A percentile compares a stretch with the other conserved stretches of the same genome.
Conservation (phyloP, 495 filamentous ascomycete genomes). For the Aspergillus egyptiacus region DNA sequence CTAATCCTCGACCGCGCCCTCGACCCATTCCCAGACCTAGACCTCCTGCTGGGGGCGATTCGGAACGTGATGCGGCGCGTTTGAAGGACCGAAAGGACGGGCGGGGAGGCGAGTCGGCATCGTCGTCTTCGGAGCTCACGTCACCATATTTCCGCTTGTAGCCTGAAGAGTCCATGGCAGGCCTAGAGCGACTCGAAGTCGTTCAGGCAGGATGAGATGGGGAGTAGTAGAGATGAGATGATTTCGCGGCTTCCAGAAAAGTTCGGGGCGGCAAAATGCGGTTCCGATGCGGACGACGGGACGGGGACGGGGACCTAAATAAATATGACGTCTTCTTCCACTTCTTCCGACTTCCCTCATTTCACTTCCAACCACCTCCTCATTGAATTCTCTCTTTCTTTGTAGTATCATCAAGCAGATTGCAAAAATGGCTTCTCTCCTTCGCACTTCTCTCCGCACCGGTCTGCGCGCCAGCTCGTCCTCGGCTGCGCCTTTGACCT, state of each 20-base stretch:
- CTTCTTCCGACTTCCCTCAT: conserved; percentile 10
- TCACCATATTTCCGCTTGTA: conserved; percentile 41
- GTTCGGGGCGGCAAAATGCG: conserved; percentile 19
- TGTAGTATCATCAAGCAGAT: conserved; percentile 5
- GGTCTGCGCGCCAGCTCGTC: conserved; percentile 41
- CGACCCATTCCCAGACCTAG: conserved; percentile 30
- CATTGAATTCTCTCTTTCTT: conserved; percentile 8
- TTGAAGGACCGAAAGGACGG: conserved; percentile 35
- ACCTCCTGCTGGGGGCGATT: conserved; percentile 32
- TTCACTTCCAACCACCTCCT: conserved; percentile 3
- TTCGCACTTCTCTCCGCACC: conserved; percentile 52
- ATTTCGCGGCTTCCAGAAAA: background rate
- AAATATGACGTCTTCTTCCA: conserved; percentile 12
- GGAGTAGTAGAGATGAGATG: conserved; percentile 2
- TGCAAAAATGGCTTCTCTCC: conserved; percentile 49
- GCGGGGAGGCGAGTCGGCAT: conserved; percentile 24
- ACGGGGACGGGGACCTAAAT: conserved; percentile 8
- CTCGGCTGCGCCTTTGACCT: conserved; percentile 62
- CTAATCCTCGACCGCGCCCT: conserved; percentile 24
- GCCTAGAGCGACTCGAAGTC: background rate
- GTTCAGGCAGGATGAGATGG: background rate
- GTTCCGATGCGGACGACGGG: conserved; percentile 13
- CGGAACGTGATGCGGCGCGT: conserved; percentile 36
- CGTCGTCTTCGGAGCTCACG: conserved; percentile 40
- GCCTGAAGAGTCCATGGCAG: conserved; percentile 22